phyloP scores from a whole-genome alignment of 2,329 filamentous ascomycete species.

The Didymella segeticola region DNA sequence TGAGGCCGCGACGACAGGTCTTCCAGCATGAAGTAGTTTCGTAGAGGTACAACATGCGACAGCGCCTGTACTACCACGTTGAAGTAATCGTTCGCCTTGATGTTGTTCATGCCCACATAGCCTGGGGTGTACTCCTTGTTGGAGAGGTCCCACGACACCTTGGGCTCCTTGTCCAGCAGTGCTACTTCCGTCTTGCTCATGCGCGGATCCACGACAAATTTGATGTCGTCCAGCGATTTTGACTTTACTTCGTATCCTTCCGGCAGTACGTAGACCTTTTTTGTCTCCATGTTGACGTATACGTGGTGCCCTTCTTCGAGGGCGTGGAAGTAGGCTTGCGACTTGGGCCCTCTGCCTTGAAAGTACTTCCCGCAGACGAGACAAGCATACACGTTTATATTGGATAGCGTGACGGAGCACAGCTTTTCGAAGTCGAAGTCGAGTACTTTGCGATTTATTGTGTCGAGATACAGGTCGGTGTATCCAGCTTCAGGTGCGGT shows the following conservation, averaged over 20 bases:
- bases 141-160: conserved; percentile 75
- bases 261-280: conserved; percentile 88
- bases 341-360: conserved; percentile 90
- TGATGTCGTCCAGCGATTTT: conserved; percentile 95
- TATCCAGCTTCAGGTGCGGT: conserved; percentile 84
- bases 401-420: conserved; percentile 92
- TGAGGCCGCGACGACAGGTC: conserved; percentile 77
- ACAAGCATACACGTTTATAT: conserved; percentile 98
- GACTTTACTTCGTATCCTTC: conserved; percentile 97
- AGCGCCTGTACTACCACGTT: conserved; percentile 94
- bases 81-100: conserved; percentile 98
- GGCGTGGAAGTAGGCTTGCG: conserved; percentile 96
- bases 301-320: conserved; percentile 96
- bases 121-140: conserved; percentile 90
- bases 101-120: conserved; percentile 99
- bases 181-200: conserved; percentile 82
- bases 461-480: conserved; percentile 95
- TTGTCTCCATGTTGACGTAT: conserved; percentile 95
- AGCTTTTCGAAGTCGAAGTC: conserved; percentile 99
- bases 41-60: conserved; percentile 84
- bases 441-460: conserved; percentile 88
- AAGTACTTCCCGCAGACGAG: conserved; percentile 98
- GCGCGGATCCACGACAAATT: conserved; percentile 92
- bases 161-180: conserved; percentile 72
- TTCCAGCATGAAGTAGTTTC: conserved; percentile 91